phyloP scores from a whole-genome alignment of 352 stramenopile genomes.

The Globisporangium paroecandrum region DNA sequence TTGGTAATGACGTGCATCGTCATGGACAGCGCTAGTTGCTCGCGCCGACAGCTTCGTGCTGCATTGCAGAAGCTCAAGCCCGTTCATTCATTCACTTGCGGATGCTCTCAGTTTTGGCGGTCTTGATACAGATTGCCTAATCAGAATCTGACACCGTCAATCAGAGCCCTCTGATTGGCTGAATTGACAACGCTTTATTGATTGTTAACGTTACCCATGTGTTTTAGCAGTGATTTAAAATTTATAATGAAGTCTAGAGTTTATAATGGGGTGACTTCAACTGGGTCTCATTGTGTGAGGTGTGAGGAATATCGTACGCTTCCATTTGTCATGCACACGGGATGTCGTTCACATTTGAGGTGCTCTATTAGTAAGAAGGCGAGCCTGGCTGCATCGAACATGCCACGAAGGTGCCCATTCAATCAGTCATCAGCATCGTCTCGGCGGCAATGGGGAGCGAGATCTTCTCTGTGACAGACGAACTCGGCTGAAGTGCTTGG shows the following conservation, averaged over 20 bases:
- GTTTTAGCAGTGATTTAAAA: too few relatives aligned
- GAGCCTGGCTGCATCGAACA: too few relatives aligned
- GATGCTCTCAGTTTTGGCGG: not conserved
- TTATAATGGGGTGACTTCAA: too few relatives aligned
- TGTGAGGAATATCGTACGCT: too few relatives aligned
- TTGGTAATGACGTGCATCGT: not conserved
- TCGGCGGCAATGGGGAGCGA: slow-evolving; percentile 7
- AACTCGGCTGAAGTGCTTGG: slow-evolving; percentile 24
- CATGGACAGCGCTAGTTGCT: not conserved
- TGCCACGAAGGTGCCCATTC: not conserved
- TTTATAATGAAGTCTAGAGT: too few relatives aligned
- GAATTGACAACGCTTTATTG: not conserved
- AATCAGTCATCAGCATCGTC: not conserved
- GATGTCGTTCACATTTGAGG: not conserved
- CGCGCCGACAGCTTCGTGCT: not conserved
- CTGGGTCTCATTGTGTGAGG: too few relatives aligned
- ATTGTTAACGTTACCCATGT: too few relatives aligned
- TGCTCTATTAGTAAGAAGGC: too few relatives aligned
- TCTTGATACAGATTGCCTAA: slow-evolving; percentile 5
- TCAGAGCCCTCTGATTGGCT: not conserved
- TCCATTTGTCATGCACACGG: too few relatives aligned
- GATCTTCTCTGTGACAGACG: slow-evolving; percentile 43
- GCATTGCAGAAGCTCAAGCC: not conserved
- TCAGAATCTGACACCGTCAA: slow-evolving; percentile 7
- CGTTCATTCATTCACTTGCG: not conserved